These are phyloP conservation scores for Cucurbita maxima DNA, from an alignment of 306 rosid species.

Conservation along the genomic window DNA sequence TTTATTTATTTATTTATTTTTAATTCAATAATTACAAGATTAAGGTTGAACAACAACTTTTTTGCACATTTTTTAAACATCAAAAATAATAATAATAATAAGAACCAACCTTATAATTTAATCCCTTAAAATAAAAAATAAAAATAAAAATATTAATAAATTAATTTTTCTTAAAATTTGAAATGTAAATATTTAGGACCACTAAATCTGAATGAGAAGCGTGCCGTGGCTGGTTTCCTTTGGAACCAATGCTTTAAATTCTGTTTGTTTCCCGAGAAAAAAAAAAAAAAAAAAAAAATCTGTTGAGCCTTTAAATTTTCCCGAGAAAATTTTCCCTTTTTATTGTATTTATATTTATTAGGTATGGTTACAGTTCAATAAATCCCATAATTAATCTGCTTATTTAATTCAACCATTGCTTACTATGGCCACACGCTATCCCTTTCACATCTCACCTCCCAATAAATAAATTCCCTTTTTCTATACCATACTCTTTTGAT, in stretches of 20 bases:
- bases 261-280: slow-evolving; percentile 1
- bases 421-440: not conserved
- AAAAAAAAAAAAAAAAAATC: not conserved
- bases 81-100: too few species aligned
- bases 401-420: not conserved
- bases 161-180: not conserved
- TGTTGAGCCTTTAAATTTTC: not conserved
- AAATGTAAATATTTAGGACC: not conserved
- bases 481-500: too few species aligned
- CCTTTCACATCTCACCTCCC: too few species aligned
- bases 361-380: not conserved
- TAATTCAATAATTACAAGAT: too few species aligned
- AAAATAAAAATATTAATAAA: not conserved
- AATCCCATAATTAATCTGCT: not conserved
- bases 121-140: too few species aligned
- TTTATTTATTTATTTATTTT: too few species aligned
- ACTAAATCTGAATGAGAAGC: slow-evolving; percentile 6
- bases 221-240: slow-evolving; percentile 4
- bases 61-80: too few species aligned
- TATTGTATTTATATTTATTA: not conserved
- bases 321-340: not conserved
- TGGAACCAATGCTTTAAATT: not conserved
- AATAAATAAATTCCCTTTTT: too few species aligned
- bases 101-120: too few species aligned
- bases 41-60: too few species aligned